Evolutionary conservation across 2,329 filamentous ascomycete genomes (phyloP), one percentile per base, ranked within the genome.

Genomic region (Colletotrichum echinochloae): DNA sequence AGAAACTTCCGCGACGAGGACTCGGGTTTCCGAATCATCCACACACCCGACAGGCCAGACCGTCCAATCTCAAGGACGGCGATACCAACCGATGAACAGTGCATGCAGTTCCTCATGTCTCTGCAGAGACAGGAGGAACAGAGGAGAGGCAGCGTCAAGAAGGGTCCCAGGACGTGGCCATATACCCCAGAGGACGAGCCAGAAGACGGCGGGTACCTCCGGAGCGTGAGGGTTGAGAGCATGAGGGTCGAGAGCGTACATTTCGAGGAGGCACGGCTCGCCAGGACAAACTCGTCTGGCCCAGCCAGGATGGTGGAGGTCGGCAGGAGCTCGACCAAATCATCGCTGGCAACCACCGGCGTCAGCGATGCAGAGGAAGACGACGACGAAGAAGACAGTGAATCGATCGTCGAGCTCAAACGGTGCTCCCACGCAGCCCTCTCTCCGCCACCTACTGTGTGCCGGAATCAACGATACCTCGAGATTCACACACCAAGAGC

Each of bases 31-130:
- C 63, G 41, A n/a, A 66, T 64, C 55, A 46, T 54, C 2, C 72
- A 73, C 26, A 73, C 71, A 33, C 72, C 72, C 9, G 72, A 73
- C 64, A 55, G 72, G 26, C 72, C 66, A 18, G 66, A 65, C 18
- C 52, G 60, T 20, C 72, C 71, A 9, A 60, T 72, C 16, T 66
- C 71, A n/a, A 66, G 46, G n/a, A 62, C 63, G 30, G 66, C 60
- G n/a, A 70, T 66, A 16, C 72, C 72, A 33, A 67, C 60, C n/a
- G 72, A 73, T 12, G 70, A 73, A 23, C 59, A 73, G 33, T 73
- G 72, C 64, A 73, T 73, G 72, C 48, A 70, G 20, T 73, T 73
- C 4, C 56, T 73, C 37, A 71, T 71, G 64, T 64, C 71, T 1
- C 23, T 72, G 39, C 68, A 70, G 60, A 66, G 46, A 46, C 66